These are phyloP conservation scores for Aspergillus brunneoviolaceus DNA, from an alignment of 2,329 filamentous ascomycete species.

Conservation along the genomic window DNA sequence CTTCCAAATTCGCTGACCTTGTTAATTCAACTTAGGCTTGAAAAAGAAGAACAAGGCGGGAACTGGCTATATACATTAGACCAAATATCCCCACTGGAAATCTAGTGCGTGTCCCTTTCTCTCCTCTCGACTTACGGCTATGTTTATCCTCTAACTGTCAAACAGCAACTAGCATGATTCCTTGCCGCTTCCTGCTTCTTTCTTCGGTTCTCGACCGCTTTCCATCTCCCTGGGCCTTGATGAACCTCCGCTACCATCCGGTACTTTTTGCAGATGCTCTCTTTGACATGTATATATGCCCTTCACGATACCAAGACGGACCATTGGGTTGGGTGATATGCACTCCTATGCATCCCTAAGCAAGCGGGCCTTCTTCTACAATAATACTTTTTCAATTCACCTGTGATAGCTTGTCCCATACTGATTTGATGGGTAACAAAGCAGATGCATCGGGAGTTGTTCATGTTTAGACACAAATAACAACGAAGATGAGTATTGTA, in stretches of 20 bases:
- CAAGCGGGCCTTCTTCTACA: conserved; percentile 16
- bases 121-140: neutral
- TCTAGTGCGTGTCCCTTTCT: conserved; percentile 59
- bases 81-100: conserved; percentile 91
- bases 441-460: neutral
- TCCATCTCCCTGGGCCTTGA: neutral
- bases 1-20: neutral
- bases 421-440: neutral
- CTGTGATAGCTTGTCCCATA: neutral
- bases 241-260: neutral
- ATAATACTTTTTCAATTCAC: neutral
- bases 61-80: conserved; percentile 98
- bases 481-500: neutral
- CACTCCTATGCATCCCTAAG: neutral
- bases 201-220: neutral
- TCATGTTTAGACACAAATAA: neutral
- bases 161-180: conserved; percentile 30
- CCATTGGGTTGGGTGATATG: conserved; percentile 6
- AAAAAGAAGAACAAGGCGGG: conserved; percentile 84
- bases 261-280: neutral
- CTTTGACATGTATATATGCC: neutral
- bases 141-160: conserved; percentile 18
- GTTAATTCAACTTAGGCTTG: conserved; percentile 54
- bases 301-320: neutral
- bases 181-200: neutral